Base-by-base conservation (phyloP, 106 monocot genomes). In the Allium sativum region DNA sequence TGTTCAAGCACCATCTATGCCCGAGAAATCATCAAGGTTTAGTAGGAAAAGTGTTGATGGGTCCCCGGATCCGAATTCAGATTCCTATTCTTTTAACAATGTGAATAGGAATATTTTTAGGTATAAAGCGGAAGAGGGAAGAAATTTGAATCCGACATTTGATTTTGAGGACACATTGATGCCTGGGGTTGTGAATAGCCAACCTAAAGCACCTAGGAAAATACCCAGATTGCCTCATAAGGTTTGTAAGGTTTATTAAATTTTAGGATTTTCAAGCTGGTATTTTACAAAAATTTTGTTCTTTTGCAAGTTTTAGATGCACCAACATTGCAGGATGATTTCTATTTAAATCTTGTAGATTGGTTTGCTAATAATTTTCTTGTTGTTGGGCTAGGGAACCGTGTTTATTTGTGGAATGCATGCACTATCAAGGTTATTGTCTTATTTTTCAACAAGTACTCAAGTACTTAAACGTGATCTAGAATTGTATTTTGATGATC, bases 361-460 rank as follows among this genome's bases (percentile, higher is more conserved):
- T 98, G 96, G 96, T 92, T 87, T 12, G 70, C 84, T 10, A 75
- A 92, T 54, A 98, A 98, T 85, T 72, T 98, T 54, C 55, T 98
- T 52, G 87, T 87, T 8, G 91, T 98, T 53, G 91, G 88, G 14
- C 50, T 98, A 68, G 96, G 96, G 15, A 92, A 88, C 76, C 85
- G 84, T 41, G 96, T 98, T 41, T 98, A 98, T 72, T 70, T 98
- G n/a, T 98, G 96, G 96, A 98, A 92, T 83, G 96, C 88, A 10
- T 98, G 91, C 70, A 98, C 87, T 61, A 91, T 90, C 79, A 96
- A 96, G 95, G 95, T 84, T 17, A 45, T 54, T 79, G 45, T 74
- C 57, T 64, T 64, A 50, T 50, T 50, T 50, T 64, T 44, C 1
- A n/a, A n/a, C n/a, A 50, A 8, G 20, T 11, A 31, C 44, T 16